Base-by-base conservation (phyloP, 352 stramenopile species). In the Pythium myriotylum region DNA sequence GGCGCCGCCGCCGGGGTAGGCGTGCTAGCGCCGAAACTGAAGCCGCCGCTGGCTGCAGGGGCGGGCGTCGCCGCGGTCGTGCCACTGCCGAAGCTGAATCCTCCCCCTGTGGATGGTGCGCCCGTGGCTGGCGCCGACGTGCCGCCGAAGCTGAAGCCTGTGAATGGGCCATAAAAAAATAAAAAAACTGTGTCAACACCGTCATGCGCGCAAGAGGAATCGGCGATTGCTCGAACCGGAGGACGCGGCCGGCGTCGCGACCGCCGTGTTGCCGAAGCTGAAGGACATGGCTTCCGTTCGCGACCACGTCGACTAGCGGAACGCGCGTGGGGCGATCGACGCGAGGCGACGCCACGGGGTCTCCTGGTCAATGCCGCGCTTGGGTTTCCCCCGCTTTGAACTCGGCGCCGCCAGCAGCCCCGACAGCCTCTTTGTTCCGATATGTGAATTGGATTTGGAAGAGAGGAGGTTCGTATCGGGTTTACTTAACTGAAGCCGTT, bases 201-300 rank as follows among this genome's bases (percentile, higher is more conserved):
- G 29, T 29, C 16, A 49, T 29, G 4, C 14, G 13, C 20, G 20
- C 5, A 26, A 6, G 32, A 2, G 23, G n/a, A 41, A 51, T 47
- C 17, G 41, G 8, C 14, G 46, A 49, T 23, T 40, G 10, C 22
- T 35, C 64, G 54, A 62, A 76, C 69, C 60, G 10, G 69, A 59
- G 23, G 70, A 66, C 26, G 69, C 57, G n/a, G 66, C 61, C 5
- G 68, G 65, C 43, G 67, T 52, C 41, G 65, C 47, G 40, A 65
- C 61, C 49, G 61, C 67, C 53, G 66, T 74, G 42, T 46, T 51
- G 16, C 68, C 70, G 33, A 77, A 77, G 37, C 61, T 71, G 40
- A 77, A 77, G 39, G 65, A 70, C 70, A 77, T 77, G 26, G 17
- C 42, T 33, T 52, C 52, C 5, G 17, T 19, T 9, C 27, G 13